A percentile compares a stretch with the other conserved stretches of the same genome.
Evolutionary conservation across 257 asterid species (phyloP).

Genomic region (Gentiana dahurica): DNA sequence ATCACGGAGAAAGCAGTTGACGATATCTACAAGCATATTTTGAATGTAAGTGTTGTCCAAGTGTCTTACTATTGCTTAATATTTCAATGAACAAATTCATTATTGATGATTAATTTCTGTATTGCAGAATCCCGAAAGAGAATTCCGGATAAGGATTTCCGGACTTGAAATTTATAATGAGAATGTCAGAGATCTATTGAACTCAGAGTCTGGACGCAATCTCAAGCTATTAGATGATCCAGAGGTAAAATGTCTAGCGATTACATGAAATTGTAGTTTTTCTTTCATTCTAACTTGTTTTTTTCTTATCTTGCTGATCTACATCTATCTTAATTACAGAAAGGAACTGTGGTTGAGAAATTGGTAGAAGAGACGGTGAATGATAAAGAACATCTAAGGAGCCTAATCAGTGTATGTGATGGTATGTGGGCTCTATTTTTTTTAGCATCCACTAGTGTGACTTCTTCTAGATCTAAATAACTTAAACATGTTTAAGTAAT

Average conservation of each 20-base stretch:
- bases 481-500: not conserved
- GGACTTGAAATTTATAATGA: slow-evolving; percentile 89
- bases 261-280: not conserved
- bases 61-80: slow-evolving; percentile 1
- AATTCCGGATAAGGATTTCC: slow-evolving; percentile 70
- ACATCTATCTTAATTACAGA: slow-evolving; percentile 34
- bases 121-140: slow-evolving; percentile 82
- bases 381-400: slow-evolving; percentile 67
- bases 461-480: not conserved
- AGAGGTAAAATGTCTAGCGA: slow-evolving; percentile 42
- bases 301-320: slow-evolving; percentile 2
- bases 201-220: slow-evolving; percentile 78
- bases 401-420: slow-evolving; percentile 66
- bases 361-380: slow-evolving; percentile 78
- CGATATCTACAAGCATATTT: slow-evolving; percentile 77
- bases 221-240: slow-evolving; percentile 93
- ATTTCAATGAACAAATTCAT: slow-evolving; percentile 1
- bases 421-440: slow-evolving; percentile 27
- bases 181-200: slow-evolving; percentile 82
- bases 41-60: slow-evolving; percentile 47
- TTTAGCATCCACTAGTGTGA: slow-evolving; percentile 5
- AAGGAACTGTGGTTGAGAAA: slow-evolving; percentile 89
- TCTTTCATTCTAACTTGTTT: slow-evolving; percentile 3
- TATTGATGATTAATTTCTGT: slow-evolving; percentile 4
- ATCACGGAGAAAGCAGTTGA: slow-evolving; percentile 83